Percentiles rank a stretch among this genome's conserved stretches.
Evolutionary conservation across 495 filamentous ascomycete species (phyloP).

Genomic region (Pyronema omphalodes): DNA sequence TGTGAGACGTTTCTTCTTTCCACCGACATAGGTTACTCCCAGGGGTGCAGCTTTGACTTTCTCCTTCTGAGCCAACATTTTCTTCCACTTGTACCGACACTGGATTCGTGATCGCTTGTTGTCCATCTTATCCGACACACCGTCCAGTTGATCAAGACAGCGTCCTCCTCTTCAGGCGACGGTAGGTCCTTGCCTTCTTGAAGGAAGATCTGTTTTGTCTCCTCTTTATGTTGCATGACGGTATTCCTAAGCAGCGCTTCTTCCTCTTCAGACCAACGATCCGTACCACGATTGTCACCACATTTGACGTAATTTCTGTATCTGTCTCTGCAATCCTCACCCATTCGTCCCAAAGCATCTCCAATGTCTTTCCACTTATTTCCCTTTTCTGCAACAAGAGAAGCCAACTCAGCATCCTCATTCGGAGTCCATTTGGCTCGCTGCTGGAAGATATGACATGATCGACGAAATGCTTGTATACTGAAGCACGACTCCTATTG

Average conservation of each 20-base stretch:
- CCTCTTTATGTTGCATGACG: slow-evolving; percentile 6
- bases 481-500: slow-evolving; percentile 30
- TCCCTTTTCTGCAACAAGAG: slow-evolving; percentile 34
- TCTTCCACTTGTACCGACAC: slow-evolving; percentile 48
- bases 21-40: slow-evolving; percentile 4
- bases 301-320: slow-evolving; percentile 57
- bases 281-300: slow-evolving; percentile 35
- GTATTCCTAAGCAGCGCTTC: slow-evolving; percentile 27
- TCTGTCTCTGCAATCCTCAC: slow-evolving; percentile 54
- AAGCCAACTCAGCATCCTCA: slow-evolving; percentile 47
- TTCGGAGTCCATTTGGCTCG: slow-evolving; percentile 49
- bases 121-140: slow-evolving; percentile 42
- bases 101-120: slow-evolving; percentile 45
- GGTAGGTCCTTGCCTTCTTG: slow-evolving; percentile 8
- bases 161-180: slow-evolving; percentile 22
- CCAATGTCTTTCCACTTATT: slow-evolving; percentile 48
- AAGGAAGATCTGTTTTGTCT: slow-evolving; percentile 22
- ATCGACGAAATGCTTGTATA: slow-evolving; percentile 42
- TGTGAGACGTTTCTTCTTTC: slow-evolving; percentile 11
- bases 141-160: slow-evolving; percentile 41
- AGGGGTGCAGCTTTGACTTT: slow-evolving; percentile 4
- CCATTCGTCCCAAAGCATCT: slow-evolving; percentile 42
- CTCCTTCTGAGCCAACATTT: slow-evolving; percentile 26
- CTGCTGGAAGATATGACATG: slow-evolving; percentile 46
- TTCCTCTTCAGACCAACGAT: slow-evolving; percentile 49